Base-by-base conservation (phyloP, 768 basidiomycete species). In the Dacryopinax spathularia region DNA sequence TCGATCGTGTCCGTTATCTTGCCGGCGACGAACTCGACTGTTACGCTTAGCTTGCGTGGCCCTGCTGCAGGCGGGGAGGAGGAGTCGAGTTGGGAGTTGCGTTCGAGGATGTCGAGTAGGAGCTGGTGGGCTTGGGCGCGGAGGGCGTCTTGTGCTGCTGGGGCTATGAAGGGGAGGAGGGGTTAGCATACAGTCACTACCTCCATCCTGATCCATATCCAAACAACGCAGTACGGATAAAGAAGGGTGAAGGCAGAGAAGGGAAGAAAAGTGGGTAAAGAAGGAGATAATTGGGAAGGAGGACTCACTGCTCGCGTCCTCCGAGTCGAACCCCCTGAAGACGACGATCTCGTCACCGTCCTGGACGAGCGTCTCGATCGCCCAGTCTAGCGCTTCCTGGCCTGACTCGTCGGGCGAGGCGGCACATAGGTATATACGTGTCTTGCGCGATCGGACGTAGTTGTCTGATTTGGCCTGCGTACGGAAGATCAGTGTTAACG, bases 311-410 rank as follows among this genome's bases (percentile, higher is more conserved):
- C 90, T 87, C 29, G 91, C 75, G 34, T 87, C 88, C 34, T 92
- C 93, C 65, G 88, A 82, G 66, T 95, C 92, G 15, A 95, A 82
- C 0, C 95, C 95, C 35, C 95, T 78, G 64, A 90, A 89, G 9
- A 97, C 87, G 63, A 99, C 85, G 22, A 98, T 76, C 74, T 98
- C 95, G 72, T 98, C 95, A 1, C 90, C 89, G 63, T 90, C 88
- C 73, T 89, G 87, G 7, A 87, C 84, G 12, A 99, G 79, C 34
- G 81, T 80, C 68, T 91, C 88, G 31, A 97, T 79, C n/a, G 84
- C 79, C 95, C 95, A 99, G 63, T 96, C 91, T 7, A 98, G 77
- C 0, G 95, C 94, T 69, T 92, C 84, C 5, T 79, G 75, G 0
- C 94, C 94, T 65, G 87, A 89, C 75, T 95, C 93, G 69, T 96